Percentiles rank a stretch among this genome's conserved stretches.
phyloP scores from a whole-genome alignment of 257 asterid species.

The Solanum clarkiae region DNA sequence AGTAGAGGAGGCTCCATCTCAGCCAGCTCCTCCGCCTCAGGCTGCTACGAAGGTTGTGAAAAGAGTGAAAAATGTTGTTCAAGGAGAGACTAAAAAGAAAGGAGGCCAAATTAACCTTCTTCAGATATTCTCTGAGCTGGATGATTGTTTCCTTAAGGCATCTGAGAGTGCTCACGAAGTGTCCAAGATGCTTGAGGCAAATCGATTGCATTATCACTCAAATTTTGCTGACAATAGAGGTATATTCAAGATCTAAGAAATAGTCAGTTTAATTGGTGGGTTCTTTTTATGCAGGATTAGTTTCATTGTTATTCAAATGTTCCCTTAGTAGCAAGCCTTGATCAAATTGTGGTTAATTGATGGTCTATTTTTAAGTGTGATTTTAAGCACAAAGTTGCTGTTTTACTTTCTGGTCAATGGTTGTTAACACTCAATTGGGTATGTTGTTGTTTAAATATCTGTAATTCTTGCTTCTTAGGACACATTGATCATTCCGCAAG shows the following conservation, averaged over 20 bases:
- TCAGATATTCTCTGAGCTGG: conserved; percentile 61
- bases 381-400: background rate
- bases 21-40: conserved; percentile 48
- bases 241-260: conserved; percentile 4
- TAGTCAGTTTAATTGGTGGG: background rate
- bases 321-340: background rate
- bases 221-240: conserved; percentile 89
- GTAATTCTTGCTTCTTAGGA: conserved; percentile 31
- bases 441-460: background rate
- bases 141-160: conserved; percentile 87
- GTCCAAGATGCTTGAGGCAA: conserved; percentile 87
- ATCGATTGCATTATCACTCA: conserved; percentile 91
- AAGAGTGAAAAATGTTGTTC: conserved; percentile 48
- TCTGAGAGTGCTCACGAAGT: conserved; percentile 90
- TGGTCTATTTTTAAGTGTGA: background rate
- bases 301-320: background rate
- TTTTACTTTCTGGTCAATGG: background rate
- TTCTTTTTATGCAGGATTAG: background rate
- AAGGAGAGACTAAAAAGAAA: conserved; percentile 49
- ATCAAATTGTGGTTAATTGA: background rate
- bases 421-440: background rate
- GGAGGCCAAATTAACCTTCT: conserved; percentile 28
- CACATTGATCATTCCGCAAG: conserved; percentile 85
- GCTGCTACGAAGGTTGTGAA: conserved; percentile 38
- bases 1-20: conserved; percentile 41